These are phyloP conservation scores for Xylaria sp. DNA, from an alignment of 2,329 filamentous ascomycete genomes.

Conservation along the genomic window DNA sequence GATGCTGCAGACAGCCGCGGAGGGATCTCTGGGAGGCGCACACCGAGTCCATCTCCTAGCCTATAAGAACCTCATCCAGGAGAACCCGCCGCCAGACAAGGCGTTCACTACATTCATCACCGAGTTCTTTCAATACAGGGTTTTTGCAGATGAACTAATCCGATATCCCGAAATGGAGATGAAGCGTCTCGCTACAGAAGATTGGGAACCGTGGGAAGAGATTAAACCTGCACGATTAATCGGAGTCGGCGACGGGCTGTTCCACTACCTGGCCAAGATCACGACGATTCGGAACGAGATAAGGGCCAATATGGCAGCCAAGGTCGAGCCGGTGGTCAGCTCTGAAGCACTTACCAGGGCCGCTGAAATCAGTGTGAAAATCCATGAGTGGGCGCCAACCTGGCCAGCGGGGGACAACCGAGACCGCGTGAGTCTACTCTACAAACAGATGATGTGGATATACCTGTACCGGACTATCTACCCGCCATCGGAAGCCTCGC, in stretches of 20 bases:
- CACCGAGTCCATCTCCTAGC: constrained; percentile 84
- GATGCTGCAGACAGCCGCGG: constrained; percentile 66
- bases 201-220: constrained; percentile 56
- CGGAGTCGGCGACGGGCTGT: constrained; percentile 84
- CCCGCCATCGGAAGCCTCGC: constrained; percentile 56
- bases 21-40: constrained; percentile 70
- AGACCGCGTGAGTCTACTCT: constrained; percentile 66
- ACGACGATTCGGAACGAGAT: constrained; percentile 81
- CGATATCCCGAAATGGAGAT: constrained; percentile 57
- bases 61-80: constrained; percentile 76
- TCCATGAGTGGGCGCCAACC: constrained; percentile 77
- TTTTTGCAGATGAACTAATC: constrained; percentile 72
- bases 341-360: constrained; percentile 78
- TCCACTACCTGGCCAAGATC: constrained; percentile 81
- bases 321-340: constrained; percentile 75
- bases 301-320: constrained; percentile 70
- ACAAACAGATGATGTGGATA: constrained; percentile 74
- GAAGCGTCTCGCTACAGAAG: constrained; percentile 55
- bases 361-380: constrained; percentile 78
- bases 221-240: constrained; percentile 70
- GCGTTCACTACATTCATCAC: constrained; percentile 73
- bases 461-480: constrained; percentile 72
- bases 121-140: constrained; percentile 88
- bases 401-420: constrained; percentile 69
- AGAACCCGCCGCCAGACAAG: constrained; percentile 70